Percentiles rank a stretch among this genome's conserved stretches.
phyloP scores from a whole-genome alignment of 768 basidiomycete species.

The Amanita molliuscula region DNA sequence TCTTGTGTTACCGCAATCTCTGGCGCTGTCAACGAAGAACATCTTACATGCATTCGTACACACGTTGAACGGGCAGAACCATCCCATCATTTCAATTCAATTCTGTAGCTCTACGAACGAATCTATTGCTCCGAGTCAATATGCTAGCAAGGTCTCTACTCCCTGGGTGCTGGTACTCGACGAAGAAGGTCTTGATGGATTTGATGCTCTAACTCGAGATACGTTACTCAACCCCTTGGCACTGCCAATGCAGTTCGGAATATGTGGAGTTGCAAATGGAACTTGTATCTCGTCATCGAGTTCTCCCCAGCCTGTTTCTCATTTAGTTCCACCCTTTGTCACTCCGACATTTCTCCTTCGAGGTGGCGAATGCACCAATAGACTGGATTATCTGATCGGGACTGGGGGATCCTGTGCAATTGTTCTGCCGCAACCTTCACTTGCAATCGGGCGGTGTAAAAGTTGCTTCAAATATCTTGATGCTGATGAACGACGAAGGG shows the following conservation, averaged over 20 bases:
- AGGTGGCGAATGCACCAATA: not conserved
- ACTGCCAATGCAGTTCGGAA: conserved; percentile 17
- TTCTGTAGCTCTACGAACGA: conserved; percentile 13
- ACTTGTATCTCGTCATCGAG: conserved; percentile 23
- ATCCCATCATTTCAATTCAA: conserved; percentile 23
- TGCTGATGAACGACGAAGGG: not conserved
- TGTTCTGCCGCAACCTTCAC: not conserved
- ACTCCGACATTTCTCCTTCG: conserved; percentile 23
- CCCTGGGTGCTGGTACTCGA: conserved; percentile 46
- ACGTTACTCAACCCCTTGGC: conserved; percentile 33
- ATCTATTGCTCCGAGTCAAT: conserved; percentile 22
- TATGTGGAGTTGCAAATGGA: conserved; percentile 10
- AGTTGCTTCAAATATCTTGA: not conserved
- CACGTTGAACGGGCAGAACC: not conserved
- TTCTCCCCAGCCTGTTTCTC: conserved; percentile 28
- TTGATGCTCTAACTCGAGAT: conserved; percentile 21
- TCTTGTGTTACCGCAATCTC: conserved; percentile 30
- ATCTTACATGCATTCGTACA: not conserved
- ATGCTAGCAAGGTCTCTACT: conserved; percentile 27
- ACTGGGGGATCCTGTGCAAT: not conserved
- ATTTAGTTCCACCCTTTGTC: conserved; percentile 55
- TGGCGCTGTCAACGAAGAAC: conserved; percentile 21
- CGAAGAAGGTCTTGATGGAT: conserved; percentile 26
- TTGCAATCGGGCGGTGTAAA: not conserved
- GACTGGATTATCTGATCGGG: too few species aligned